These are phyloP conservation scores for Arabis hirsuta DNA, from an alignment of 345 rosid genomes.

Conservation along the genomic window DNA sequence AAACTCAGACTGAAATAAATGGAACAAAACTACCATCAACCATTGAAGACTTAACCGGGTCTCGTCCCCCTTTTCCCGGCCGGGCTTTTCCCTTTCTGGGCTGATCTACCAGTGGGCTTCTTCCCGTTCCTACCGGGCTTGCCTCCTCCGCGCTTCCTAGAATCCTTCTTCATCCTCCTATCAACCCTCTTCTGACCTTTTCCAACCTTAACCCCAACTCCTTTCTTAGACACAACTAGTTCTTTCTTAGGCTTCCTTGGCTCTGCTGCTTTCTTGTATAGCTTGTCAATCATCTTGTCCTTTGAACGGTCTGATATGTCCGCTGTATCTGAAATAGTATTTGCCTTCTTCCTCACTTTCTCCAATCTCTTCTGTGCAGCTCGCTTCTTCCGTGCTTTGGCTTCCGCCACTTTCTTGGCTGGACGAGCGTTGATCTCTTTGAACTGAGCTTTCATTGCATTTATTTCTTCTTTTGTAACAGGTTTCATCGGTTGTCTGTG, in stretches of 20 bases:
- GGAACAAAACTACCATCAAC: conserved; percentile 20
- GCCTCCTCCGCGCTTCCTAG: conserved; percentile 56
- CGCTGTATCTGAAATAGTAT: conserved; percentile 69
- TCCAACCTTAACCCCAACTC: conserved; percentile 76
- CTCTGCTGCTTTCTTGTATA: conserved; percentile 74
- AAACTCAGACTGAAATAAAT: not conserved
- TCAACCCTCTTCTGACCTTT: conserved; percentile 91
- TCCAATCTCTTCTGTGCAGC: conserved; percentile 73
- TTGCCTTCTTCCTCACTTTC: conserved; percentile 92
- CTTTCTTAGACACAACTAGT: conserved; percentile 89
- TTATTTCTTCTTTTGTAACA: conserved; percentile 80
- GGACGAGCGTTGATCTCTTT: conserved; percentile 91
- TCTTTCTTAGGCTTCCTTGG: conserved; percentile 78
- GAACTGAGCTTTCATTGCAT: conserved; percentile 87
- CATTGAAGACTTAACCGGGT: conserved; percentile 34
- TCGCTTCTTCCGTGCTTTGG: conserved; percentile 90
- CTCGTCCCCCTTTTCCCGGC: conserved; percentile 48
- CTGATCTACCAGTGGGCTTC: conserved; percentile 53
- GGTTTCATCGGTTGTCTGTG: conserved; percentile 82
- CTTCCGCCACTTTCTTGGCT: conserved; percentile 94
- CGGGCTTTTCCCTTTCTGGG: conserved; percentile 50
- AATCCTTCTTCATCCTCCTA: conserved; percentile 85
- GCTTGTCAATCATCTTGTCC: conserved; percentile 79
- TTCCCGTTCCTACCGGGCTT: conserved; percentile 63
- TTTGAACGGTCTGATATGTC: conserved; percentile 82